These are phyloP conservation scores for Anacardium occidentale DNA, from an alignment of 345 rosid genomes.

Conservation along the genomic window DNA sequence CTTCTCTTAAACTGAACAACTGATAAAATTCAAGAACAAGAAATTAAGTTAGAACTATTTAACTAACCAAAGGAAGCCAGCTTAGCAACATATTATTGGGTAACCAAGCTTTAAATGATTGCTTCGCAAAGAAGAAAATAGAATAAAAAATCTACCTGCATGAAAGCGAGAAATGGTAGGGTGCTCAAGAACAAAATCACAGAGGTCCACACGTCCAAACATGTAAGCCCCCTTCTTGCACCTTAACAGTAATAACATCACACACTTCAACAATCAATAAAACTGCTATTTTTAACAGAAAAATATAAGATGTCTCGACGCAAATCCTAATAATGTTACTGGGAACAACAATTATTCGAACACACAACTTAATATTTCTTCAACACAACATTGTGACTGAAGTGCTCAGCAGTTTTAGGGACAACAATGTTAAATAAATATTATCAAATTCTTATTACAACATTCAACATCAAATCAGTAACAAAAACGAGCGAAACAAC, in stretches of 20 bases:
- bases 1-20: conserved; percentile 85
- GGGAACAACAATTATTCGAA: too few relatives aligned
- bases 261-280: background rate
- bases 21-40: conserved; percentile 29
- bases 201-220: conserved; percentile 88
- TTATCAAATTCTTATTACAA: too few relatives aligned
- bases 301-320: background rate
- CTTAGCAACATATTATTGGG: background rate
- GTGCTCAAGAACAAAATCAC: conserved; percentile 89
- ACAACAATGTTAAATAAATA: too few relatives aligned
- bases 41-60: conserved; percentile 7
- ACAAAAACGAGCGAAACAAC: background rate
- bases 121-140: background rate
- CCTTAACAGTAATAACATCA: conserved; percentile 33
- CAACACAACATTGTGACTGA: too few relatives aligned
- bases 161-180: conserved; percentile 91
- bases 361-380: background rate
- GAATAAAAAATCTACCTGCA: conserved; percentile 53
- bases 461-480: too few relatives aligned
- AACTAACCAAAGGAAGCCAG: background rate
- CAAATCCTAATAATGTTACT: background rate
- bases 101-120: background rate
- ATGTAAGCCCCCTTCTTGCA: conserved; percentile 85
- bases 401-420: too few relatives aligned
- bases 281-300: background rate